Evolutionary conservation across 2,329 filamentous ascomycete species (phyloP), one percentile per base, ranked within the genome.

Genomic region (Teratosphaeria zuluensis): DNA sequence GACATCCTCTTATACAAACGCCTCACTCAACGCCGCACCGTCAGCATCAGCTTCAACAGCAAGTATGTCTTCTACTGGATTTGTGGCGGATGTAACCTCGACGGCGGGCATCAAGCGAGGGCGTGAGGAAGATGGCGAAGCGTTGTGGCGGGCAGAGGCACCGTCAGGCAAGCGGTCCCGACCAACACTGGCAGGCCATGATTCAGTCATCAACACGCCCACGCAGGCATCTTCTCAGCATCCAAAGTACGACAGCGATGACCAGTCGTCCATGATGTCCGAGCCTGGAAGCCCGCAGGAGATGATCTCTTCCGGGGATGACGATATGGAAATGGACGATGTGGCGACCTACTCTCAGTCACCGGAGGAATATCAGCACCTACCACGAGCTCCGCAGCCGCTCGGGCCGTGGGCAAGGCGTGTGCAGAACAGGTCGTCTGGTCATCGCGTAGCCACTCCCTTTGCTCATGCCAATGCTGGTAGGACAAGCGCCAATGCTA

Each of bases 241-340:
- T 55, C 61, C 62, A 38, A 68, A 68, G 48, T 69, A 71, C 59
- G 68, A 70, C 57, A 69, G 66, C 60, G 66, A 70, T 51, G 65
- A 68, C 33, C 65, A 68, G 16, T 69, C 68, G 11, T 69, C 67
- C 32, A 65, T 70, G 61, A 59, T 66, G 21, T 70, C 69, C 1
- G 69, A 71, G 54, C 66, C 67, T 6, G 68, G 68, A 31, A 70
- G 67, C 57, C 65, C 66, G 5, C 68, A 69, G 56, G 66, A 68
- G 53, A 54, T 68, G 21, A 61, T 61, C 24, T 61, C 61, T 4
- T 67, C 67, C 3, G 66, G 62, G 32, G 68, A 70, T 30, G 63
- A 63, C 42, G 58, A 57, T 56, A 58, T 59, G 51, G 61, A 62
- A 30, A 64, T 66, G 59, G 63, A 65, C 28, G 61, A 61, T 16